Conservation (phyloP, 1,284 basidiomycete genomes). For the Ganoderma resinaceum region DNA sequence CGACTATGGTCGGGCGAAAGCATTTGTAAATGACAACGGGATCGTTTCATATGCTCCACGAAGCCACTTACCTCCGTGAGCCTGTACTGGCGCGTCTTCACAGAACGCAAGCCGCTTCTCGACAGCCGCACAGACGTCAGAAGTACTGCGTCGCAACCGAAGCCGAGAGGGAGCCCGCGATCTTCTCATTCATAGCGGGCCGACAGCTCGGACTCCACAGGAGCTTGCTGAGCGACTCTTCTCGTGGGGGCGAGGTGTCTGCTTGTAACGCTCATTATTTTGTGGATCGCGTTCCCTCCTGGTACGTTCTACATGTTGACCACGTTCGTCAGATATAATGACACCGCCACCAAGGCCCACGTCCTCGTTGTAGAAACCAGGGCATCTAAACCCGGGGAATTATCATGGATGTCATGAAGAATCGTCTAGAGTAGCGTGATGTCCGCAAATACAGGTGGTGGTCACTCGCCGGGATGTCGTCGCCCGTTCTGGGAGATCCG, state of each 20-base stretch:
- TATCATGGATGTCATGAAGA: background rate
- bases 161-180: background rate
- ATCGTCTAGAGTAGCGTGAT: background rate
- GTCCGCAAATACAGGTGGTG: slow-evolving; percentile 44
- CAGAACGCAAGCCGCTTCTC: too few species aligned
- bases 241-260: too few species aligned
- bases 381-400: background rate
- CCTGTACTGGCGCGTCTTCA: background rate
- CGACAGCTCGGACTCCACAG: too few species aligned
- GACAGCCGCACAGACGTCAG: background rate
- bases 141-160: background rate
- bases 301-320: too few species aligned
- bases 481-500: slow-evolving; percentile 48
- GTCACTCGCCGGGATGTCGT: slow-evolving; percentile 62
- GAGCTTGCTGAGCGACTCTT: too few species aligned
- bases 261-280: too few species aligned
- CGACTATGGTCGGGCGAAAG: too few species aligned
- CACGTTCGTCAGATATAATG: too few species aligned
- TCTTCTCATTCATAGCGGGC: too few species aligned
- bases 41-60: background rate
- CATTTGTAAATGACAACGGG: background rate
- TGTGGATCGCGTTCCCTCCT: too few species aligned
- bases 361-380: too few species aligned
- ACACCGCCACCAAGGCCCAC: too few species aligned
- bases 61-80: background rate